Evolutionary conservation across 495 filamentous ascomycete genomes (phyloP), one percentile per base, ranked within the genome.

Genomic region (Penicillium crystallinum): DNA sequence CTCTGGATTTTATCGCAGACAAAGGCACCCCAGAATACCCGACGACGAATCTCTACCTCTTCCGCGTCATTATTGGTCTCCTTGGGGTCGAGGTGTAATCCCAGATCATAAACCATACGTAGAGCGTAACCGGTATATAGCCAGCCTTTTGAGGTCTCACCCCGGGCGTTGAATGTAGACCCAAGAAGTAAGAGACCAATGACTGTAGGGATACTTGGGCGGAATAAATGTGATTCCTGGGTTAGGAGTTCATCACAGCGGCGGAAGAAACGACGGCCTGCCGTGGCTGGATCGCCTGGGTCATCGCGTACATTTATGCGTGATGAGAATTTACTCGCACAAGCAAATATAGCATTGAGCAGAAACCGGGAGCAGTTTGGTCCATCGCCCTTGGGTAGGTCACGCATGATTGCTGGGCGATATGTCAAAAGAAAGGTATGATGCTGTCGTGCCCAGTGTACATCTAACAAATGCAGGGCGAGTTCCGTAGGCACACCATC

Each of bases 1-100:
- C 50, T 57, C 49, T 75, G 71, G 6, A 68, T 35, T 34, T 69
- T 70, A 25, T 75, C 71, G 12, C 52, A 52, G 10, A 73, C 58
- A 45, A 70, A 71, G 1, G 70, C 70, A 6, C 66, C 68, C 71
- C 71, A 74, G 52, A 67, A 73, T 0, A 74, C 55, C 4, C 69
- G 68, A 12, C 61, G 58, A 14, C 71, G 66, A 9, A 68, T 65
- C 42, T 73, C 68, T 9, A 67, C 55, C n/a, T 69, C 64, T 56
- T 73, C 64, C 10, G 50, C 33, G 17, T 52, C 52, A 21, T 58
- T 54, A 12, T 40, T 45, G 8, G 58, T 29, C 53, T 56, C 55
- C n/a, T 56, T 56, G 12, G 55, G 55, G 43, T 59, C 54, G 12
- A 54, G 33, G 31, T 76, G 71, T 7, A 70, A 35, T 1, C 71